These are phyloP conservation scores for Epichloe baconii DNA, from an alignment of 2,329 filamentous ascomycete genomes.

Conservation along the genomic window DNA sequence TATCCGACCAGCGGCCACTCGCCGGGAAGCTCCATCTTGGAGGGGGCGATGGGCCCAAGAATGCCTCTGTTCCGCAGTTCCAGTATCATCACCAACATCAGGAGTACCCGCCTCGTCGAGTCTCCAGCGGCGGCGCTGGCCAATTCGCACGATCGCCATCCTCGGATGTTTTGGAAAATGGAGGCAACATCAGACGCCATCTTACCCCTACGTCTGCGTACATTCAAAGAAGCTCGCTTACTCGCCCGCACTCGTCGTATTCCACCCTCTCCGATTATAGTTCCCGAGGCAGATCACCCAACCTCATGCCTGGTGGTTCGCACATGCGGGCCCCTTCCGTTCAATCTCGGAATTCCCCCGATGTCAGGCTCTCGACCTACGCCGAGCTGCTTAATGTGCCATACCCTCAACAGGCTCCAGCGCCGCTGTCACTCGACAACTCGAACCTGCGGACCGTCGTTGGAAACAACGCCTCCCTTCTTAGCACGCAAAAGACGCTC, in stretches of 20 bases:
- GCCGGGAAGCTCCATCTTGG: conserved; percentile 36
- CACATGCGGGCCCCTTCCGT: conserved; percentile 34
- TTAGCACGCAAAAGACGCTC: conserved; percentile 84
- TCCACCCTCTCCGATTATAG: conserved; percentile 60
- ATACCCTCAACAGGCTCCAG: conserved; percentile 64
- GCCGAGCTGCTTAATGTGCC: conserved; percentile 52
- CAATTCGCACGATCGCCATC: conserved; percentile 27
- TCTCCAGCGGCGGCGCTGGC: conserved; percentile 26
- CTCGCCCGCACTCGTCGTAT: conserved; percentile 63
- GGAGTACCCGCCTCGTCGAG: conserved; percentile 29
- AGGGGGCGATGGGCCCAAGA: conserved; percentile 29
- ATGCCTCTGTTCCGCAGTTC: conserved; percentile 39
- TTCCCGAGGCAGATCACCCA: conserved; percentile 48
- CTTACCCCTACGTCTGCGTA: conserved; percentile 45
- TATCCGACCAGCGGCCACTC: conserved; percentile 32
- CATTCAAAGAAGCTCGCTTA: conserved; percentile 43
- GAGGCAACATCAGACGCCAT: conserved; percentile 43
- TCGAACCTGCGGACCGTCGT: conserved; percentile 64
- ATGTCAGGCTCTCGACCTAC: conserved; percentile 39
- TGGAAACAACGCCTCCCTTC: conserved; percentile 78
- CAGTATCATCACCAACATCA: conserved; percentile 49
- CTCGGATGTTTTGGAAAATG: conserved; percentile 38
- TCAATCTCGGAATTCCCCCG: conserved; percentile 44
- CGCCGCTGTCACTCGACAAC: conserved; percentile 65
- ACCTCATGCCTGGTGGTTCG: conserved; percentile 26